Evolutionary conservation across 306 rosid species (phyloP), one percentile per base, ranked within the genome.

Genomic region (Citrullus colocynthis): DNA sequence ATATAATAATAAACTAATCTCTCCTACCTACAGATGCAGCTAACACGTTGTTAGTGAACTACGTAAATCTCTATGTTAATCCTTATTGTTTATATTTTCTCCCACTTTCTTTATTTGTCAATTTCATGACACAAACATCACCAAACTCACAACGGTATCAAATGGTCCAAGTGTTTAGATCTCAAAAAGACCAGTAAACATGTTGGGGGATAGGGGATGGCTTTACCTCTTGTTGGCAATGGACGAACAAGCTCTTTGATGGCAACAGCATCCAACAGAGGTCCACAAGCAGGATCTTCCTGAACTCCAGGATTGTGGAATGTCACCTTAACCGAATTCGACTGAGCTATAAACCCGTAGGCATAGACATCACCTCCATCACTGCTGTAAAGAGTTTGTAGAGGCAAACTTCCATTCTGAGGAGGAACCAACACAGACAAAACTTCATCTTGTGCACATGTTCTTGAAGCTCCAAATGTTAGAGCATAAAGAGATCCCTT

Each of bases 381-480:
- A 28, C 91, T 89, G 83, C 81, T 90, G 79, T 95, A 95, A 7
- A 95, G 79, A 6, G 99, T 95, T 78, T 92, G 97, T 85, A 95
- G 61, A 34, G 97, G 99, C 82, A 95, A 92, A 74, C 91, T 97
- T 9, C 99, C 97, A 1, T 84, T 81, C 65, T 85, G 93, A 42
- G 97, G 90, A 39, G 86, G 89, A 61, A 91, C 93, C 7, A 89
- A 78, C 79, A 95, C 90, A 70, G 97, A 84, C 84, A 95, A 79
- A 70, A 92, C 96, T 73, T 95, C 99, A 14, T 91, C 97, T 79
- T 95, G 99, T 12, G 99, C 97, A 83, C 99, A 95, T 49, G 99
- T 95, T 83, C 97, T 95, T 20, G 99, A 92, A 63, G 99, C 99
- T 8, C 92, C 93, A 58, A 95, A 88, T 14, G 94, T 95, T 0